These are phyloP conservation scores for Biancaea sappan DNA, from an alignment of 306 rosid species.

Conservation along the genomic window DNA sequence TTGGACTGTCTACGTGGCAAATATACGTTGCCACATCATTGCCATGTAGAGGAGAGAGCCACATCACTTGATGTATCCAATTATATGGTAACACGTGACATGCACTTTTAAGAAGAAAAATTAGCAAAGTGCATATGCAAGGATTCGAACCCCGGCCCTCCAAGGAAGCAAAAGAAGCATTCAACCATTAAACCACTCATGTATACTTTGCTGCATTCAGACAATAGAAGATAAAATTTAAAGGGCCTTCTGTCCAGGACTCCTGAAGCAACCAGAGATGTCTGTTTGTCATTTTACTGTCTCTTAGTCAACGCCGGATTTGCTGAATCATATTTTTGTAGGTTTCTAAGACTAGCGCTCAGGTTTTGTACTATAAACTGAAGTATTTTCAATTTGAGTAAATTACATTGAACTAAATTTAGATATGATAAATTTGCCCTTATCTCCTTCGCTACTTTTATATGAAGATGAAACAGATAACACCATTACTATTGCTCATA, in stretches of 20 bases:
- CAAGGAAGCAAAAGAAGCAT: no score
- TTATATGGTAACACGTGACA: no score
- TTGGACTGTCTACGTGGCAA: no score
- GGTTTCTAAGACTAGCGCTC: not conserved
- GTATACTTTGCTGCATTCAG: conserved; percentile 71
- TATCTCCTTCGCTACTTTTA: no score
- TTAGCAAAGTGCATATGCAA: no score
- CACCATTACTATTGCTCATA: not conserved
- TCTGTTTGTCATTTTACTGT: conserved; percentile 25
- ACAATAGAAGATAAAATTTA: conserved; percentile 34
- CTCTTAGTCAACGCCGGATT: not conserved
- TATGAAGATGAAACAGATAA: no score
- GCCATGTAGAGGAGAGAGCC: no score
- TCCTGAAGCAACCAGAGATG: conserved; percentile 11
- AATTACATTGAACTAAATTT: not conserved
- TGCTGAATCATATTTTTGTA: not conserved
- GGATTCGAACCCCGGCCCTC: no score
- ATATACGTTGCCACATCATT: no score
- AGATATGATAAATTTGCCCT: not conserved
- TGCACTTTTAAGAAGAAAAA: no score
- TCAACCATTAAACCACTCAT: no score
- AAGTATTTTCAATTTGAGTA: not conserved
- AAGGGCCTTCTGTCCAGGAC: conserved; percentile 10
- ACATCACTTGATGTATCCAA: no score
- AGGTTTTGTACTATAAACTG: not conserved